Base-by-base conservation (phyloP, 495 filamentous ascomycete genomes). In the Penicillium robsamsonii region DNA sequence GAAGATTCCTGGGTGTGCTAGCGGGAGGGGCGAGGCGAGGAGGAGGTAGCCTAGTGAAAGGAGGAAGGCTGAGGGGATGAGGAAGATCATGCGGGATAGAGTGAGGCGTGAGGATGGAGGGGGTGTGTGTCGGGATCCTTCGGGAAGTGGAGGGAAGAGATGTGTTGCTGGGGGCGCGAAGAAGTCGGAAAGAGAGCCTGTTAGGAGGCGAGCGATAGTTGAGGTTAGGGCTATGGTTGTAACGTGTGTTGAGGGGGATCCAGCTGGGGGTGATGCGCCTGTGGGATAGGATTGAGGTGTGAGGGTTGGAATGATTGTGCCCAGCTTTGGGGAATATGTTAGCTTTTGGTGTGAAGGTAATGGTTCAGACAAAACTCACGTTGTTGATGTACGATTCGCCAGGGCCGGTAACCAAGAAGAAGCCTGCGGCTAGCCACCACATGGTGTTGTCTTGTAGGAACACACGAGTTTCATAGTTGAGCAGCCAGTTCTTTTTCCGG, bases 341-440 rank as follows among this genome's bases (percentile, higher is more conserved):
- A 57, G n/a, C 57, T 35, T 17, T 17, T 25, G 3, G 38, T 40
- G 18, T 53, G 49, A 43, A 17, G 17, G 22, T 35, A 30, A 22
- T 10, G 3, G 45, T 17, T 22, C 4, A 15, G 10, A 38, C 12
- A 13, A 15, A 31, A 59, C 56, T 60, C 59, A 82, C 81, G 61
- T 98, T 98, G 74, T 97, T 98, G 64, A 97, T 91, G 71, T 96
- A 98, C 9, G 92, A 87, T 76, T 98, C 94, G 18, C 93, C 92
- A 0, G 94, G 92, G 4, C 94, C 94, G 48, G 89, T 91, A 57
- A 95, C 89, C 59, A 97, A 79, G 80, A 97, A 96, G 75, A 98
- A 95, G 22, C 93, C 94, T 2, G 85, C 69, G 0, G 92, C 90
- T 55, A 98, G 84, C 74, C 81, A 89, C 94, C 94, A 97, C 93